Evolutionary conservation across 2,329 filamentous ascomycete genomes (phyloP).

Genomic region (Aquanectria penicillioides): DNA sequence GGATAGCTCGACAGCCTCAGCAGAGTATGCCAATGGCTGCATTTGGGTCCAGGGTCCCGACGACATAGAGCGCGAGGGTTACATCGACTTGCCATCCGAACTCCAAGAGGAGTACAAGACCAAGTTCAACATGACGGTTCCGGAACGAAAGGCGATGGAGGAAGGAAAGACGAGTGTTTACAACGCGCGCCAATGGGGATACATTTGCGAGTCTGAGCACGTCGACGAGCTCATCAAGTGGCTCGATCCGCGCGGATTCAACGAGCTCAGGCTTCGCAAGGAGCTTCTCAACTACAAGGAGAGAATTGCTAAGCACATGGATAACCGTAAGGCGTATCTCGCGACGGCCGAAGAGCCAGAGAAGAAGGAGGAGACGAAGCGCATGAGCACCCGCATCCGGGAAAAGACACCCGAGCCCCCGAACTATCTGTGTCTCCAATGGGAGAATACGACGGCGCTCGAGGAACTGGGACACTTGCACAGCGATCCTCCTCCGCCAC

Average conservation of each 20-base stretch:
- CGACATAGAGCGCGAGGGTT: slow-evolving; percentile 85
- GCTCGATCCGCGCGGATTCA: slow-evolving; percentile 87
- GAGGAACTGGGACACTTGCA: slow-evolving; percentile 68
- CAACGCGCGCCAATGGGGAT: slow-evolving; percentile 87
- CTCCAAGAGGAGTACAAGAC: slow-evolving; percentile 79
- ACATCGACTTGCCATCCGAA: slow-evolving; percentile 80
- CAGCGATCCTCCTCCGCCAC: slow-evolving; percentile 63
- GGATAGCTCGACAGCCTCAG: slow-evolving; percentile 85
- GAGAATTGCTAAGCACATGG: slow-evolving; percentile 82
- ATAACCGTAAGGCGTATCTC: slow-evolving; percentile 77
- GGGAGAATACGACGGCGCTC: slow-evolving; percentile 66
- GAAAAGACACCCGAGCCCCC: slow-evolving; percentile 59
- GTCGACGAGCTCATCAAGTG: slow-evolving; percentile 84
- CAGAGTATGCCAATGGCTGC: slow-evolving; percentile 91
- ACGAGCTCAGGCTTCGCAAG: slow-evolving; percentile 88
- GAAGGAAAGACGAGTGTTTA: slow-evolving; percentile 84
- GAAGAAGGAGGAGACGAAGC: slow-evolving; percentile 52
- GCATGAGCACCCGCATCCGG: slow-evolving; percentile 57
- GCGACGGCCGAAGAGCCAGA: slow-evolving; percentile 51
- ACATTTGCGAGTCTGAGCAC: slow-evolving; percentile 82
- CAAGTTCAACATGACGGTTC: slow-evolving; percentile 83
- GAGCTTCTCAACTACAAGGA: slow-evolving; percentile 82
- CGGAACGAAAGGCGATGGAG: slow-evolving; percentile 85
- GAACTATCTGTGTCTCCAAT: slow-evolving; percentile 61
- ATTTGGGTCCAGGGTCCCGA: slow-evolving; percentile 98